Conservation (phyloP, 2,329 filamentous ascomycete genomes). For the Emydomyces testavorans region DNA sequence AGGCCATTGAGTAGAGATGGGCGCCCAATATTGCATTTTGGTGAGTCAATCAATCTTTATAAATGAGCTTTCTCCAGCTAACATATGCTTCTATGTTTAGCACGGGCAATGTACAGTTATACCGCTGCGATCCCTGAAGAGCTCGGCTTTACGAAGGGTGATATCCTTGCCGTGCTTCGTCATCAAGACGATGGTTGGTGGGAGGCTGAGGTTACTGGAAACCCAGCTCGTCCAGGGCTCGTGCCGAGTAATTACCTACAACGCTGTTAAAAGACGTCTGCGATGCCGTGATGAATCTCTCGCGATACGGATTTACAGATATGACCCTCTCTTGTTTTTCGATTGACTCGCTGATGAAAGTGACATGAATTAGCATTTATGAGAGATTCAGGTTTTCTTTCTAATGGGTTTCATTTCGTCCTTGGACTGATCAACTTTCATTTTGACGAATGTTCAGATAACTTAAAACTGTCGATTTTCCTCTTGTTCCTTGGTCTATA, state of each 20-base stretch:
- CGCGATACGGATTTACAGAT: background rate
- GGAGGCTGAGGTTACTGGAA: constrained; percentile 79
- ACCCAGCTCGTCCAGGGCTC: constrained; percentile 41
- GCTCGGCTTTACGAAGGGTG: constrained; percentile 81
- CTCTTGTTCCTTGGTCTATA: too few relatives aligned
- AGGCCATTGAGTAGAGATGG: constrained; percentile 76
- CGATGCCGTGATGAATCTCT: background rate
- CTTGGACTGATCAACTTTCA: too few relatives aligned
- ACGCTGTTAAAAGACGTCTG: constrained; percentile 34
- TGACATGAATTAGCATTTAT: background rate
- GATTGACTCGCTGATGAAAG: background rate
- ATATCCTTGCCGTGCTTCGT: constrained; percentile 74
- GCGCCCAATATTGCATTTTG: constrained; percentile 78
- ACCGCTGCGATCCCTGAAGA: constrained; percentile 91
- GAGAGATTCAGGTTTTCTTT: background rate
- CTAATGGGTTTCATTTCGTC: too few relatives aligned
- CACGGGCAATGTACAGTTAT: constrained; percentile 88
- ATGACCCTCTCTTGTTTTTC: background rate
- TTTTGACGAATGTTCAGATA: too few relatives aligned
- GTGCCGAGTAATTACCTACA: constrained; percentile 59
- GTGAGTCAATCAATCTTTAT: constrained; percentile 47
- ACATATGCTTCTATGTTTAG: constrained; percentile 40
- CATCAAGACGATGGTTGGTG: constrained; percentile 98
- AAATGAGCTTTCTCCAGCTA: background rate
- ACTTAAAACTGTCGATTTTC: too few relatives aligned